Base-by-base conservation (phyloP, 1,139 yeast species). In the Geotrichum klebahnii region DNA sequence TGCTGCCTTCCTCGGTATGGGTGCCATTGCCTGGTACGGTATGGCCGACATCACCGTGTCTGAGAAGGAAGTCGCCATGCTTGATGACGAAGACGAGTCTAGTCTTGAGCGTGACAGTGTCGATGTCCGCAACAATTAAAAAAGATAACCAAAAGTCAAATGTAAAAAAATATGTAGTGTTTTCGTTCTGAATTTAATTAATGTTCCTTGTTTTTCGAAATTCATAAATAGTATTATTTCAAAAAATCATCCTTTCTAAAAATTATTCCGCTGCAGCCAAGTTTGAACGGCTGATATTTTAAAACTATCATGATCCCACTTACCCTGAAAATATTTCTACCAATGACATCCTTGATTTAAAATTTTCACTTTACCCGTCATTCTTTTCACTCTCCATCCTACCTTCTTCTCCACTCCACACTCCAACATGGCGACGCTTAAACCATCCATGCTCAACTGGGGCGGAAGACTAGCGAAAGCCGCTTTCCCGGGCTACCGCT, bases 1-100 rank as follows among this genome's bases (percentile, higher is more conserved):
- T 55, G 74, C 90, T 51, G 97, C 95, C 57, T 63, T 87, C 51
- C 70, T 84, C 26, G 98, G 97, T 64, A 73, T 90, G 69, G 74
- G 72, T 51, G 77, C 85, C 55, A 85, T 92, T 64, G 78, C 83
- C 54, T 69, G 82, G 68, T 92, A 89, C 68, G 97, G 97, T 64
- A 73, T 86, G 73, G 77, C 82, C 59, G 96, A 87, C 22, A 26
- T 44, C 5, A n/a, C 47, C 16, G 22, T 44, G 14, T 14, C 33
- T 6, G 26, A 31, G 24, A 14, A 20, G 8, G 47, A 44, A 9
- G 5, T 44, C 19, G 42, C 35, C 12, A 20, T 36, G 22, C 29
- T 44, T 14, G 42, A 44, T 14, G 42, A 44, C 22, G 39, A 33
- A 14, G 40, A 43, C 16, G 39, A 29, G 29, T 12, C 12, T 12